A percentile compares a stretch with the other conserved stretches of the same genome.
These are phyloP conservation scores for Phytophthora europaea DNA, from an alignment of 352 stramenopile species.

Conservation along the genomic window DNA sequence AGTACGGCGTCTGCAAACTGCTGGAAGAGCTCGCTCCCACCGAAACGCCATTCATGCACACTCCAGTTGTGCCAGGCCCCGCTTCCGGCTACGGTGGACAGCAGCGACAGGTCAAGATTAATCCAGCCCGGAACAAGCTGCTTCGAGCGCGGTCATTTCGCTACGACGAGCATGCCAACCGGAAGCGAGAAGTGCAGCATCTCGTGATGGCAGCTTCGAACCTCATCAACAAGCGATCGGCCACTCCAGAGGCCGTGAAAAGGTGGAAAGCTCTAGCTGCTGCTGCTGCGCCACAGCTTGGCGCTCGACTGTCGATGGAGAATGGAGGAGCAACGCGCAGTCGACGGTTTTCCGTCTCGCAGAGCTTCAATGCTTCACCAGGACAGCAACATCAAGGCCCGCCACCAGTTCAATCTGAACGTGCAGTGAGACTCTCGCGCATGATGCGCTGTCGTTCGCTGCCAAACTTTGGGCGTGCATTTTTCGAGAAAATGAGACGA, in stretches of 20 bases:
- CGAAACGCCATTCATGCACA: slow-evolving; percentile 8
- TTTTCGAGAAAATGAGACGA: slow-evolving; percentile 42
- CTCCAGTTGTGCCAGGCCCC: background rate
- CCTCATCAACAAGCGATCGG: background rate
- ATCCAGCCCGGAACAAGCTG: slow-evolving; percentile 21
- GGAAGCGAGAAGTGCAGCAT: background rate
- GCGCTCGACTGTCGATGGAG: slow-evolving; percentile 11
- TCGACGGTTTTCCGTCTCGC: slow-evolving; percentile 14
- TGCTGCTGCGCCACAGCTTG: slow-evolving; percentile 24
- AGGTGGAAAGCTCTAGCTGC: slow-evolving; percentile 28
- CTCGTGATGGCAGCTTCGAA: slow-evolving; percentile 3
- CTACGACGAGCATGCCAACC: slow-evolving; percentile 14
- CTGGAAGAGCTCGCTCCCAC: slow-evolving; percentile 45
- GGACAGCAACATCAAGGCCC: background rate
- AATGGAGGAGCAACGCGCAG: background rate
- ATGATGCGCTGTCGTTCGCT: slow-evolving; percentile 63
- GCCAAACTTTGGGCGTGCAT: slow-evolving; percentile 50
- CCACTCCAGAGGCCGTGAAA: slow-evolving; percentile 4
- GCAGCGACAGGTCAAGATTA: slow-evolving; percentile 22
- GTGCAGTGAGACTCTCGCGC: slow-evolving; percentile 15
- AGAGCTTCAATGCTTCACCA: background rate
- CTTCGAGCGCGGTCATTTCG: slow-evolving; percentile 22
- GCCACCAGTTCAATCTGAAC: slow-evolving; percentile 11
- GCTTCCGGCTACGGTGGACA: background rate
- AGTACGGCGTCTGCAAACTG: slow-evolving; percentile 39